Base-by-base conservation (phyloP, 2,329 filamentous ascomycete genomes). In the Lachnellula cervina region DNA sequence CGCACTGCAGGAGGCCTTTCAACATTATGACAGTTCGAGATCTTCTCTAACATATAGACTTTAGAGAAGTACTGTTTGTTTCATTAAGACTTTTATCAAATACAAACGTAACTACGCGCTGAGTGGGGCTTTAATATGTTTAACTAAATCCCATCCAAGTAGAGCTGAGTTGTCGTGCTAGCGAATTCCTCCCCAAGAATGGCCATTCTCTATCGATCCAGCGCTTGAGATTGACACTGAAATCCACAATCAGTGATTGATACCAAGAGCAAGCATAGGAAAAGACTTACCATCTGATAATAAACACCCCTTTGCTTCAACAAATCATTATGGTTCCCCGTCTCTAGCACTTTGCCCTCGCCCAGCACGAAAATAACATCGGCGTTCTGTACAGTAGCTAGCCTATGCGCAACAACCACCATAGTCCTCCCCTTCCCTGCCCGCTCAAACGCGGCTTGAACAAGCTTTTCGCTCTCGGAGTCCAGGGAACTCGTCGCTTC, bases 381-480 rank as follows among this genome's bases (percentile, higher is more conserved):
- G 1, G 88, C 87, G 62, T 91, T 87, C 69, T 89, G 88, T 19
- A 92, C 84, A 13, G 87, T 93, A 0, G 86, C 86, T 49, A 93
- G 75, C 14, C 89, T 77, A 69, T 93, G 89, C 1, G 89, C 89
- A 11, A 94, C 88, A 2, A 88, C 87, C 3, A 94, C 76, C 63
- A 88, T 90, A 2, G 89, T 84, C 58, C 88, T 89, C 2, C 80
- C 80, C 60, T 77, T 76, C 3, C 77, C 78, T 0, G 82, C 83
- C 43, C 76, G 76, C 73, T 90, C 85, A 65, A 92, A 83, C 0
- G 87, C 87, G 0, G 74, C 76, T 69, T 92, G 80, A 1, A 85
- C 77, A 3, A 80, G 67, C 42, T 80, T 76, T 66, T 84, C 82
- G 1, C 76, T 80, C 61, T 81, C 76, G 2, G 77, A 78, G 59